Conservation (phyloP, 768 basidiomycete species). For the Tephrocybe rancida region DNA sequence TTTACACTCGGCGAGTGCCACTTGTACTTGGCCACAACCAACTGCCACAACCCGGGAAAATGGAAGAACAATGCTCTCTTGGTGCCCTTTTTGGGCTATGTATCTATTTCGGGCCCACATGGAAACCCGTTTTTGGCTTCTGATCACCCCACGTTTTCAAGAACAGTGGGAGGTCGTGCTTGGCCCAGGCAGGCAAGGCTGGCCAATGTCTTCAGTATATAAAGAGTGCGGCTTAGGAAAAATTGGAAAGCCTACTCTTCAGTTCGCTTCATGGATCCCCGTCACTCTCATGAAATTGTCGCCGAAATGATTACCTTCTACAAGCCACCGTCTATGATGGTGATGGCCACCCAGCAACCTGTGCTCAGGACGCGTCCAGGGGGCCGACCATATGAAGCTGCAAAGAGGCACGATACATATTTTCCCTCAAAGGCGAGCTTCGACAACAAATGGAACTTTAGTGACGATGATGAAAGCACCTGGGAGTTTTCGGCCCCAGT, state of each 20-base stretch:
- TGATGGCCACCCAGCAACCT: background rate
- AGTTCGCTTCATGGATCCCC: constrained; percentile 15
- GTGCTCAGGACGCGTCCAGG: constrained; percentile 4
- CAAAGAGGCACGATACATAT: constrained; percentile 38
- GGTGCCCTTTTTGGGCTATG: background rate
- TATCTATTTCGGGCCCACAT: background rate
- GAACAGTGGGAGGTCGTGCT: constrained; percentile 2
- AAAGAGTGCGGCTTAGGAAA: background rate
- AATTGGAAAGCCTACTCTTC: background rate
- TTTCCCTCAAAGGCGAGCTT: constrained; percentile 28
- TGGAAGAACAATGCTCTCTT: constrained; percentile 9
- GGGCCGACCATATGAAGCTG: constrained; percentile 8
- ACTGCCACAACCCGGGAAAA: no score
- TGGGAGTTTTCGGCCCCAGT: constrained; percentile 38
- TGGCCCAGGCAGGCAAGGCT: background rate
- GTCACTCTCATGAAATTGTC: constrained; percentile 14
- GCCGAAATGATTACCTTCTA: constrained; percentile 11
- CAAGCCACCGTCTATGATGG: background rate
- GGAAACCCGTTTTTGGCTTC: background rate
- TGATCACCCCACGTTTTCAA: constrained; percentile 2
- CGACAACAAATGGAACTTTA: constrained; percentile 19
- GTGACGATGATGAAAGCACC: constrained; percentile 31
- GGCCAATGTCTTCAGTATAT: constrained; percentile 4
- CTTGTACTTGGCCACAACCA: background rate
- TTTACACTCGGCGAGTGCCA: no score